A percentile compares a stretch with the other conserved stretches of the same genome.
Evolutionary conservation across 2,329 filamentous ascomycete species (phyloP).

Genomic region (Gnomoniopsis smithogilvyi): DNA sequence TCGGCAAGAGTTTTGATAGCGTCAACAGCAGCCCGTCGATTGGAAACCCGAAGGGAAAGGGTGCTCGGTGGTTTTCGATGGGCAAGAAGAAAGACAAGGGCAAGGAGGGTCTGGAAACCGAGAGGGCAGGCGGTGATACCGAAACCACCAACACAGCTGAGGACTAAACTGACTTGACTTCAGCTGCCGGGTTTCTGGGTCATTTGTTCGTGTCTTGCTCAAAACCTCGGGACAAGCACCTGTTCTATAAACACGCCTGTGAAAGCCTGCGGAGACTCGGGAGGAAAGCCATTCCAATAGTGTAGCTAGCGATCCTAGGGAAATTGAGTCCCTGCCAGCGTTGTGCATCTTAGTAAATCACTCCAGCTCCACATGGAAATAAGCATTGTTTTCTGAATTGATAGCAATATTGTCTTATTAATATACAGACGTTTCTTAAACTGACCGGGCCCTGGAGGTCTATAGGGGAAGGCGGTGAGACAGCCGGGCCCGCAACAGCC

Average conservation of each 20-base stretch:
- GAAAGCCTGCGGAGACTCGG: not conserved
- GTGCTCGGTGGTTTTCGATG: constrained; percentile 54
- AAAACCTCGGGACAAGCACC: not conserved
- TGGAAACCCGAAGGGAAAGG: constrained; percentile 44
- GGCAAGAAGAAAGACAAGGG: constrained; percentile 57
- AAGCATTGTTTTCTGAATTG: not conserved
- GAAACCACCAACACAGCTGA: constrained; percentile 9
- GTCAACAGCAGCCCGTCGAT: constrained; percentile 54
- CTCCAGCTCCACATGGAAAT: not conserved
- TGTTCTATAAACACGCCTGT: not conserved
- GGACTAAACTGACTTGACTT: not conserved
- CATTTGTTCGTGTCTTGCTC: not conserved
- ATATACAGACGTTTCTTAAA: not conserved
- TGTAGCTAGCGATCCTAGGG: constrained; percentile 1
- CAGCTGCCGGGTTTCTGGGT: not conserved
- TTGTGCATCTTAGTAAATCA: not conserved
- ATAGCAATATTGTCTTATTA: not conserved
- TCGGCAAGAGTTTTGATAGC: constrained; percentile 55
- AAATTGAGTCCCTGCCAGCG: constrained; percentile 7
- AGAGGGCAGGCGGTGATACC: constrained; percentile 29
- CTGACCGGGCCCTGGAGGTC: too few species aligned
- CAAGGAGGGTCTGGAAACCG: constrained; percentile 54
- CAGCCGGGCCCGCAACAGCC: constrained; percentile 5
- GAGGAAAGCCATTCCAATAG: not conserved
- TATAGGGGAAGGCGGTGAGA: constrained; percentile 10